Conservation (phyloP, 2,329 filamentous ascomycete genomes). For the Tolypocladium cylindrosporum region DNA sequence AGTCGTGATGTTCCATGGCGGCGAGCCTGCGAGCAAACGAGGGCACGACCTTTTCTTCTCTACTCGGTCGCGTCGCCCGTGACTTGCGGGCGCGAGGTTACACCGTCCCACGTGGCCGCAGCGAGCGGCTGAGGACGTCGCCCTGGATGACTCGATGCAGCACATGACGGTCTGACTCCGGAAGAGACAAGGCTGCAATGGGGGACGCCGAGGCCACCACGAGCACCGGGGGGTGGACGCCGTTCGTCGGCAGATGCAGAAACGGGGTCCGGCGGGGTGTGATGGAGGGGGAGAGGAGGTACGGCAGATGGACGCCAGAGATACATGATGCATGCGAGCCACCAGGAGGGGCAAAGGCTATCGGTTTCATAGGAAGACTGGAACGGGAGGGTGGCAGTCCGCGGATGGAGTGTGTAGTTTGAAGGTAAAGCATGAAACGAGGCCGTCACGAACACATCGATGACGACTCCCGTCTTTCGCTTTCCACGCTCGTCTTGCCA, state of each 20-base stretch:
- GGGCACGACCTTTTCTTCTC: conserved; percentile 11
- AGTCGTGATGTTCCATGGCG: neutral
- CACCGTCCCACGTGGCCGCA: conserved; percentile 13
- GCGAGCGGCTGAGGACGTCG: neutral
- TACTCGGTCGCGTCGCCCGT: neutral
- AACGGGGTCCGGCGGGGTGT: conserved; percentile 1
- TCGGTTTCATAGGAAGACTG: neutral
- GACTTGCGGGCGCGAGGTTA: neutral
- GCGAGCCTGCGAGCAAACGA: neutral
- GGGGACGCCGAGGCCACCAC: conserved; percentile 15
- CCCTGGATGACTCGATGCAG: neutral
- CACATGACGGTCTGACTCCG: conserved; percentile 9
- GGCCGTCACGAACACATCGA: neutral
- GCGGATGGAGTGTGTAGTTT: neutral
- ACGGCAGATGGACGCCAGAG: neutral
- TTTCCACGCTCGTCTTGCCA: neutral
- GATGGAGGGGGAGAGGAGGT: neutral
- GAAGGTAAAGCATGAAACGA: neutral
- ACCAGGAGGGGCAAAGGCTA: neutral
- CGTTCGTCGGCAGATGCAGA: conserved; percentile 16
- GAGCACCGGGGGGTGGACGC: conserved; percentile 16
- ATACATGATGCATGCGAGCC: neutral
- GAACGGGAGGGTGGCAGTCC: neutral
- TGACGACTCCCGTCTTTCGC: neutral
- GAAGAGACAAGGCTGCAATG: conserved; percentile 12